A percentile compares a stretch with the other conserved stretches of the same genome.
These are phyloP conservation scores for Anaeromyces robustus DNA, from an alignment of 192 early-diverging fungal genomes.

Conservation along the genomic window DNA sequence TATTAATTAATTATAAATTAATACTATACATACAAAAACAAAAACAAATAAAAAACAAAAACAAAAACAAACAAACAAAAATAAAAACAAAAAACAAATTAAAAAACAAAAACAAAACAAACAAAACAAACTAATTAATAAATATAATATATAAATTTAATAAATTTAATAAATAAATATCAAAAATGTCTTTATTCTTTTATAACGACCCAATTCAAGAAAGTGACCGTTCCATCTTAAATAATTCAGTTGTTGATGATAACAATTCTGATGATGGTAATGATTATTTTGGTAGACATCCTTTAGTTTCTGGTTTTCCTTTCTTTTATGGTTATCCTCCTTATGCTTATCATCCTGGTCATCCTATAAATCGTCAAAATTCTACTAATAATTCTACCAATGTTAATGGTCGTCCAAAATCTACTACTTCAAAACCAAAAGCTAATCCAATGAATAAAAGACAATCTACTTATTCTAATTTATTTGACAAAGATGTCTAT, in stretches of 20 bases:
- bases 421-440: not conserved
- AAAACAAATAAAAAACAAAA: too few relatives aligned
- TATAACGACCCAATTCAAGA: not conserved
- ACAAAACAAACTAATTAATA: too few relatives aligned
- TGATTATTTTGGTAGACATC: not conserved
- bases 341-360: not conserved
- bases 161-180: too few relatives aligned
- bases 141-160: too few relatives aligned
- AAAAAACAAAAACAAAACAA: too few relatives aligned
- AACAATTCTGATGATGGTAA: not conserved
- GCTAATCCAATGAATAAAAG: not conserved
- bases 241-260: not conserved
- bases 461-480: not conserved
- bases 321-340: not conserved
- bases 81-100: too few relatives aligned
- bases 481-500: too few relatives aligned
- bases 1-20: too few relatives aligned
- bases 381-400: too few relatives aligned
- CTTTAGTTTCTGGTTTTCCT: not conserved
- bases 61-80: too few relatives aligned
- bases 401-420: not conserved
- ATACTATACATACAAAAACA: too few relatives aligned
- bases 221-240: not conserved
- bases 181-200: not conserved
- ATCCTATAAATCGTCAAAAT: too few relatives aligned